Percentiles rank a stretch among this genome's conserved stretches.
These are phyloP conservation scores for Gilbertella persicaria DNA, from an alignment of 371 early-diverging fungal species.

Conservation along the genomic window DNA sequence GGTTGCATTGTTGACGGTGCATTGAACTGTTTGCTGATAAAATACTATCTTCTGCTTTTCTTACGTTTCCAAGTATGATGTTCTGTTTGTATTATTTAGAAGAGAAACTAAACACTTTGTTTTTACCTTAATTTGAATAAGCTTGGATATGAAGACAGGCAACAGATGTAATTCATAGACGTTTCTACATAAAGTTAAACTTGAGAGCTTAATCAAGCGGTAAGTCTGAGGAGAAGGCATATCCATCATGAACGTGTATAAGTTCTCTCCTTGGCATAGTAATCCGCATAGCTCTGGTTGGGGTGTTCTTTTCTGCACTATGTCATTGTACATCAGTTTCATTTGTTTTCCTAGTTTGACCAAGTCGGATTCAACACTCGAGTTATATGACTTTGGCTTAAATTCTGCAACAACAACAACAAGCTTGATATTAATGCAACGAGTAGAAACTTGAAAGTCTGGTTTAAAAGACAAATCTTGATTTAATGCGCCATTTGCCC, in stretches of 20 bases:
- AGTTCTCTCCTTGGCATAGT: slow-evolving; percentile 10
- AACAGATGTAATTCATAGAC: slow-evolving; percentile 15
- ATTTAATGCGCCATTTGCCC: slow-evolving; percentile 13
- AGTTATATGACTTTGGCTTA: slow-evolving; percentile 4
- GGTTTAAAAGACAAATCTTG: slow-evolving; percentile 4
- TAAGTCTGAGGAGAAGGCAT: slow-evolving; percentile 18
- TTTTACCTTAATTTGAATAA: slow-evolving; percentile 22
- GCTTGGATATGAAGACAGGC: slow-evolving; percentile 19
- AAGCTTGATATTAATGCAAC: slow-evolving; percentile 11
- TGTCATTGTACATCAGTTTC: slow-evolving; percentile 13
- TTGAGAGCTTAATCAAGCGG: slow-evolving; percentile 17
- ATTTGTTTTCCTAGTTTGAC: slow-evolving; percentile 22
- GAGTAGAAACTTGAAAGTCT: slow-evolving; percentile 14
- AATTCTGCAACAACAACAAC: slow-evolving; percentile 14
- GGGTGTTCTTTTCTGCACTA: slow-evolving; percentile 7
- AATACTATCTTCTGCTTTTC: slow-evolving; percentile 18
- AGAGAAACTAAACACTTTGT: slow-evolving; percentile 21
- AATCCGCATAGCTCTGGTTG: slow-evolving; percentile 8
- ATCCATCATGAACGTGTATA: slow-evolving; percentile 13
- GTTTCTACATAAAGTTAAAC: slow-evolving; percentile 18
- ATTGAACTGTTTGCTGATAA: slow-evolving; percentile 19
- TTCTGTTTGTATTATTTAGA: slow-evolving; percentile 21
- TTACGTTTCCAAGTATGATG: slow-evolving; percentile 20
- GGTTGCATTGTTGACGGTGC: slow-evolving; percentile 16
- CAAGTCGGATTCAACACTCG: slow-evolving; percentile 17